Percentiles rank a stretch among this genome's conserved stretches.
Evolutionary conservation across 441 rosid species (phyloP).

Genomic region (Populus hybrid): DNA sequence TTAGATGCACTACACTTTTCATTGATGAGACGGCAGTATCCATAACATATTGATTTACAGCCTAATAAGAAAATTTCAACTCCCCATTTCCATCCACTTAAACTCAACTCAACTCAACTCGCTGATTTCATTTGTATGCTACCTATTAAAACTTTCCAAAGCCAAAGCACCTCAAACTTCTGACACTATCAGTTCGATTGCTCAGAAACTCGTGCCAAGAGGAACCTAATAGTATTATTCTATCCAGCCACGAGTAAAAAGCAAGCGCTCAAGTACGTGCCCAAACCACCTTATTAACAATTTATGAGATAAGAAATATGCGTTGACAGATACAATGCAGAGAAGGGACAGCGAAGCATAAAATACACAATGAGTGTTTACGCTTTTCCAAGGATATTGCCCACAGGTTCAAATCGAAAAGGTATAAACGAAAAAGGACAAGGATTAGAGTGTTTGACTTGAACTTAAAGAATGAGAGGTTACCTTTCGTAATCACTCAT

Average conservation of each 20-base stretch:
- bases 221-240: neutral
- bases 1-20: neutral
- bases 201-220: neutral
- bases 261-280: neutral
- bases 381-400: neutral
- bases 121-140: neutral
- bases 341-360: neutral
- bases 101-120: neutral
- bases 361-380: neutral
- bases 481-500: constrained; percentile 22
- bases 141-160: neutral
- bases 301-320: neutral
- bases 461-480: neutral
- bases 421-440: neutral
- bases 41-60: neutral
- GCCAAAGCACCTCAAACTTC: neutral
- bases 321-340: neutral
- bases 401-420: neutral
- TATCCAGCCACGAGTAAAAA: too few species aligned
- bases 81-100: neutral
- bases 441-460: neutral
- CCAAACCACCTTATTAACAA: neutral
- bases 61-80: neutral
- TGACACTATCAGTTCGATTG: neutral
- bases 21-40: neutral